These are phyloP conservation scores for Arxiozyma slooffiae DNA, from an alignment of 1,139 yeast genomes.

Conservation along the genomic window DNA sequence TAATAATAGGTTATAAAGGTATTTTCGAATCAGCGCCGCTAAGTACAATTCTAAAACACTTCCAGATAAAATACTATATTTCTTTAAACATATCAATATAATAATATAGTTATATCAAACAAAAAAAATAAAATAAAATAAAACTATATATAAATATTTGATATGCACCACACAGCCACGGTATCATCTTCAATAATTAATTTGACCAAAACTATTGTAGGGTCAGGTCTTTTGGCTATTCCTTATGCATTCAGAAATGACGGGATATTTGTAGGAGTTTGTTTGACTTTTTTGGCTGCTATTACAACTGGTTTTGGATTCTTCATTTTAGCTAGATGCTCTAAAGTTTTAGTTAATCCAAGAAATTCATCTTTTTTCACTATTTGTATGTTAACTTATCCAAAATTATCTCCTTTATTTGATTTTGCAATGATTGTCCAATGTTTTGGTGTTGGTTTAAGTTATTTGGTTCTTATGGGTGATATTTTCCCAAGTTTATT, in stretches of 20 bases:
- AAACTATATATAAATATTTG: not conserved
- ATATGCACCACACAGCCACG: conserved; percentile 27
- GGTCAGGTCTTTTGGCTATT: conserved; percentile 90
- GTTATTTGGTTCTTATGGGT: conserved; percentile 81
- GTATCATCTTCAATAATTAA: conserved; percentile 45
- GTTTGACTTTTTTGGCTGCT: conserved; percentile 64
- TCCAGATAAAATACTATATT: not conserved
- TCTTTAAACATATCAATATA: not conserved
- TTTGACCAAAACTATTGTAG: conserved; percentile 63
- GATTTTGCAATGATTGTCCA: conserved; percentile 84
- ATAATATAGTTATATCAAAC: not conserved
- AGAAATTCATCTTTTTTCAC: conserved; percentile 83
- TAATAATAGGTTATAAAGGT: too few relatives aligned
- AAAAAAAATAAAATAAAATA: not conserved
- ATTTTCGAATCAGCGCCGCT: too few relatives aligned
- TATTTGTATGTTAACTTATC: conserved; percentile 75
- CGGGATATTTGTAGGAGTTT: conserved; percentile 61
- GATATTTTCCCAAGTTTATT: conserved; percentile 73
- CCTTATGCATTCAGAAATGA: conserved; percentile 86
- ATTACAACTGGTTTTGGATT: conserved; percentile 71
- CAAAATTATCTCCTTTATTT: conserved; percentile 68
- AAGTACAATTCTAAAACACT: not conserved
- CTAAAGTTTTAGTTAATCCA: conserved; percentile 50
- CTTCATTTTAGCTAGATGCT: conserved; percentile 64
- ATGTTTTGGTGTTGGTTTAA: conserved; percentile 87